phyloP scores from a whole-genome alignment of 305 asterid species.

The Fraxinus paxiana region DNA sequence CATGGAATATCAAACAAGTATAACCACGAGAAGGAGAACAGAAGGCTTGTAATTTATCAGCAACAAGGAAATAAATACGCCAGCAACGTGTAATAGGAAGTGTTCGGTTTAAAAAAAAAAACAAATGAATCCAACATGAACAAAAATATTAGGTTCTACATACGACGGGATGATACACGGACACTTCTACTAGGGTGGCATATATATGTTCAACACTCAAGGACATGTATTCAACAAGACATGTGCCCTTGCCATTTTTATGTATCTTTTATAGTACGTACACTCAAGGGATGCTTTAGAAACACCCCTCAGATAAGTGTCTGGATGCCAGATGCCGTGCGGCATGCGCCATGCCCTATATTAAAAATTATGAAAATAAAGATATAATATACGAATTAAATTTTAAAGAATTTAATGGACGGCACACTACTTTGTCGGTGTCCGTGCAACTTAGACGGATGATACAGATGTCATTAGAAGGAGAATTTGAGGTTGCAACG shows the following conservation, averaged over 20 bases:
- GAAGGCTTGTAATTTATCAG: constrained; percentile 7
- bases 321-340: background rate
- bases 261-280: background rate
- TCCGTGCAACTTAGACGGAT: background rate
- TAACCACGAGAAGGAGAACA: background rate
- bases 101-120: constrained; percentile 12
- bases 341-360: background rate
- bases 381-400: background rate
- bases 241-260: background rate
- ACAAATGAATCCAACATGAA: constrained; percentile 12
- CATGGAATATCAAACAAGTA: constrained; percentile 19
- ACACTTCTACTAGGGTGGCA: background rate
- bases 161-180: background rate
- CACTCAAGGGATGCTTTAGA: background rate
- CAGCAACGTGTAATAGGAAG: background rate
- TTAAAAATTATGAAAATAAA: background rate
- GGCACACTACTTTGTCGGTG: background rate
- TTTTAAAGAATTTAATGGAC: background rate
- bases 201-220: background rate
- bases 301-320: background rate
- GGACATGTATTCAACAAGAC: background rate
- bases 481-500: constrained; percentile 5
- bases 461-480: constrained; percentile 15
- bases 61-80: constrained; percentile 1
- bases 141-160: constrained; percentile 6